phyloP scores from a whole-genome alignment of 768 basidiomycete genomes.

The Mycena latifolia region DNA sequence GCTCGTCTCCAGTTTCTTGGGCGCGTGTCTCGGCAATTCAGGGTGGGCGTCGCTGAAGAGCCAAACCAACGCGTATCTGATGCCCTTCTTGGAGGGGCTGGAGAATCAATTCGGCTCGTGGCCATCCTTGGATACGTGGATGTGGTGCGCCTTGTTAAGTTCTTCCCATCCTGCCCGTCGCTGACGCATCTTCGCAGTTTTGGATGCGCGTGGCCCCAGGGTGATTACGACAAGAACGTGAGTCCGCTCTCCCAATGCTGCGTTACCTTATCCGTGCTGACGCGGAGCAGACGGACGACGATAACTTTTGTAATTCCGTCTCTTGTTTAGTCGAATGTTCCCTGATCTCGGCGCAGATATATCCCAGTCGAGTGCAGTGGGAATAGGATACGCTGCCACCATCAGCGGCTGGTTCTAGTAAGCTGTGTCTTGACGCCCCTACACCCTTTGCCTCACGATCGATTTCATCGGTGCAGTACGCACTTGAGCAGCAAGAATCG shows the following conservation, averaged over 20 bases:
- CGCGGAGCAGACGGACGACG: conserved; percentile 55
- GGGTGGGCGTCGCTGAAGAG: conserved; percentile 62
- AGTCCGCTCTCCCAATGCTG: conserved; percentile 26
- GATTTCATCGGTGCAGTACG: conserved; percentile 55
- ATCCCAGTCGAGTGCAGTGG: conserved; percentile 47
- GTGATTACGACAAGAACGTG: conserved; percentile 57
- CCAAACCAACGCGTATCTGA: conserved; percentile 58
- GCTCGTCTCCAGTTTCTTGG: conserved; percentile 73
- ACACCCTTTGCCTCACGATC: neutral
- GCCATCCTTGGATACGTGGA: conserved; percentile 63
- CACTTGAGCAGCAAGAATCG: conserved; percentile 74
- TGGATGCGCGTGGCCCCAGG: conserved; percentile 75
- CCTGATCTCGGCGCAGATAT: conserved; percentile 47
- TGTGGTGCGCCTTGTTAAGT: conserved; percentile 50
- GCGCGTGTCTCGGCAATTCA: conserved; percentile 67
- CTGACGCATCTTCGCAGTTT: conserved; percentile 49
- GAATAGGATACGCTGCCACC: conserved; percentile 57
- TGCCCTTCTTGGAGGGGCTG: conserved; percentile 71
- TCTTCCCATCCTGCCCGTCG: neutral
- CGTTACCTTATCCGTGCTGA: neutral
- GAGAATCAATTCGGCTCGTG: conserved; percentile 60
- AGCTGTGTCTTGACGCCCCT: conserved; percentile 30
- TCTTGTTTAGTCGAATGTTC: neutral
- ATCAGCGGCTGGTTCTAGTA: conserved; percentile 64
- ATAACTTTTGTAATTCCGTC: conserved; percentile 57